Evolutionary conservation across 495 filamentous ascomycete genomes (phyloP), one percentile per base, ranked within the genome.

Genomic region (Xylaria grammica): DNA sequence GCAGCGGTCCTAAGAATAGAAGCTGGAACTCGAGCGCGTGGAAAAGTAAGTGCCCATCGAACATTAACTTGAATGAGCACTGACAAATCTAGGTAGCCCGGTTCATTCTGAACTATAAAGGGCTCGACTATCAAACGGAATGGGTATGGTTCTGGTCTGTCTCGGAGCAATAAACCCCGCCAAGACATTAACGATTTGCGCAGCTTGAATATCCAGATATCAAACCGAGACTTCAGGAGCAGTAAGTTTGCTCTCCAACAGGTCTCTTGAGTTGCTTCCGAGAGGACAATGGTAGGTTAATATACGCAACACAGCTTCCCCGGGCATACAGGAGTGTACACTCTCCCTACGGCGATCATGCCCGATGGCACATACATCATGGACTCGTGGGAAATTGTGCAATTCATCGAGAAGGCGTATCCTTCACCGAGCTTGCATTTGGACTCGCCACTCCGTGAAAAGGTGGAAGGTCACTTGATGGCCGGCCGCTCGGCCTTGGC

Each of bases 11-110:
- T 8, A 55, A 69, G 55, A 69, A 54, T 17, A 36, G 26, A 56
- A 61, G 75, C 40, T 89, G 87, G 87, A 84, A 85, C 0, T 67
- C 77, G 17, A 89, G 89, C 66, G 75, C 86, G 2, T 89, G 85
- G 85, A 87, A 84, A 70, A 83, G 85, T 85, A 74, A 63, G 75
- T 75, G 8, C n/a, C 13, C 50, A 17, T 36, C 40, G 10, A 24
- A 15, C 9, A 8, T 26, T 54, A 30, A 32, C 54, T 4, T 6
- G 15, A 4, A 32, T 11, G 36, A 26, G 13, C 20, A 44, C 44
- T 44, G 30, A 22, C 53, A 48, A 3, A 64, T 59, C 48, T 24
- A 52, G n/a, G 13, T 48, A 88, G 86, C 84, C 46, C 85, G 87
- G 9, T 68, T 89, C 8, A 44, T 75, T 4, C 75, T 90, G 36